phyloP scores from a whole-genome alignment of 805 yeast species.

The Jamesozyma piceae region DNA sequence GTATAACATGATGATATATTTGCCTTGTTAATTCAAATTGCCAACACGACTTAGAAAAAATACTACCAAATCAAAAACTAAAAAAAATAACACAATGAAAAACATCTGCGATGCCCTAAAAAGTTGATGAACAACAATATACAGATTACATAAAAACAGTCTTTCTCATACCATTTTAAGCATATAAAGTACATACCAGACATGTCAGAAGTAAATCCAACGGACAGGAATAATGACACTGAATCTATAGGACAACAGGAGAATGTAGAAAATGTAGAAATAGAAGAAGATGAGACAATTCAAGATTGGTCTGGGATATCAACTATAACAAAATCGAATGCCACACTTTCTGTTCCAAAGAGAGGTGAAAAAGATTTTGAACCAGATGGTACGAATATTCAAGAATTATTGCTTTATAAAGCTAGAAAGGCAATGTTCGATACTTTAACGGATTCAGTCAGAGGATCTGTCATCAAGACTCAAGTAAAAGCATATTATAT shows the following conservation, averaged over 20 bases:
- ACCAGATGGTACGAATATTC: constrained; percentile 63
- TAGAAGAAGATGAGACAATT: constrained; percentile 36
- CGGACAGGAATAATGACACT: neutral
- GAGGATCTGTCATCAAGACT: constrained; percentile 43
- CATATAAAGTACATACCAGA: no score
- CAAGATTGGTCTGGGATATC: constrained; percentile 47
- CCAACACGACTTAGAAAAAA: no score
- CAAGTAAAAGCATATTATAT: constrained; percentile 44
- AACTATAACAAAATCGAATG: constrained; percentile 16
- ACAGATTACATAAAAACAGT: no score
- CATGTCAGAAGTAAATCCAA: no score
- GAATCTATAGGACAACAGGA: neutral
- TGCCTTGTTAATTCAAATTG: no score
- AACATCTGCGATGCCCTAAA: no score
- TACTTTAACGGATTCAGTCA: constrained; percentile 41
- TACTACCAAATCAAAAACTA: no score
- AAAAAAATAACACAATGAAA: no score
- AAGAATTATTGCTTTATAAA: constrained; percentile 37
- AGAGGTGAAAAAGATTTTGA: constrained; percentile 82
- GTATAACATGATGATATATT: no score
- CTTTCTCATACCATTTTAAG: no score
- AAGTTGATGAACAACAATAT: no score
- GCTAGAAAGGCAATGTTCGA: constrained; percentile 65
- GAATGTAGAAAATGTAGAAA: constrained; percentile 8
- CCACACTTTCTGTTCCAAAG: constrained; percentile 40